Conservation (phyloP, 106 monocot species). For the Cymbidium sinense region DNA sequence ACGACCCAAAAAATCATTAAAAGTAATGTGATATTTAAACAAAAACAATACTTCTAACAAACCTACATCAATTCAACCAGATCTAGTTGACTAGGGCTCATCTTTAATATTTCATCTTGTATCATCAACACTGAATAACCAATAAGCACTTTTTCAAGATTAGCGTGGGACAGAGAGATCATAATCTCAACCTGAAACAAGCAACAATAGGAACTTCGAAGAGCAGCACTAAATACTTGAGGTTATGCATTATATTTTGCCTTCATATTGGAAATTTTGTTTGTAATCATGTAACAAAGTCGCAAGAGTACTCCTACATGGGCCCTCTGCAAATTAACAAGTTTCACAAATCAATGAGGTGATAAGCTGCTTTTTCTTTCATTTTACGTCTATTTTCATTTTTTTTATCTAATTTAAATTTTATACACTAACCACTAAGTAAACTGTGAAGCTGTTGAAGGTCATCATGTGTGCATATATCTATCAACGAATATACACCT, state of each 20-base stretch:
- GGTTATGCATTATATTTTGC: constrained; percentile 49
- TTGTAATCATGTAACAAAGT: constrained; percentile 52
- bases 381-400: not conserved
- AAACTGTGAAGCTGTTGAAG: constrained; percentile 74
- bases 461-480: constrained; percentile 62
- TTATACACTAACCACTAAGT: constrained; percentile 48
- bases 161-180: no score
- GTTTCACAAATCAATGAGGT: not conserved
- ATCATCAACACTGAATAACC: not conserved
- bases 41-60: not conserved
- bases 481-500: constrained; percentile 74
- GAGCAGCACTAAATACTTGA: not conserved
- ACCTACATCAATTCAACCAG: not conserved
- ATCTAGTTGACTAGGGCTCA: not conserved
- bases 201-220: not conserved
- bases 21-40: not conserved
- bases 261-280: constrained; percentile 69
- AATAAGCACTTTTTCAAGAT: not conserved
- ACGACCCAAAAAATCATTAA: not conserved
- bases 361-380: not conserved
- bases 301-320: constrained; percentile 65
- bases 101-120: not conserved
- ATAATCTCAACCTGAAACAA: not conserved
- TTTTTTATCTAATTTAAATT: not conserved
- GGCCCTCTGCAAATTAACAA: constrained; percentile 48